phyloP scores from a whole-genome alignment of 768 basidiomycete species.

The Suillus cothurnatus region DNA sequence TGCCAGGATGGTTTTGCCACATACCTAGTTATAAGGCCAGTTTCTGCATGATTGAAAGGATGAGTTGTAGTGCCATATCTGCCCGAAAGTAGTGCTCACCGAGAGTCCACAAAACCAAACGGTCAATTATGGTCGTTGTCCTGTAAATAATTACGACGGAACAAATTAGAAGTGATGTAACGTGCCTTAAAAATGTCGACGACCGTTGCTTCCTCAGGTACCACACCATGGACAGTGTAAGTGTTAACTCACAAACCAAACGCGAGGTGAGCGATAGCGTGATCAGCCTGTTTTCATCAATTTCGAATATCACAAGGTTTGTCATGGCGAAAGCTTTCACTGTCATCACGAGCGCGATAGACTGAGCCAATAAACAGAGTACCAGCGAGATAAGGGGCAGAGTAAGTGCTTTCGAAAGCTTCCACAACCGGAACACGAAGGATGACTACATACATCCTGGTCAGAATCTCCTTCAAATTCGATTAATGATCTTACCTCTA shows the following conservation, averaged over 20 bases:
- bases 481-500: not conserved
- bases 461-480: not conserved
- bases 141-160: not conserved
- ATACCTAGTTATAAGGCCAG: slow-evolving; percentile 6
- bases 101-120: slow-evolving; percentile 7
- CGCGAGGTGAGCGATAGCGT: slow-evolving; percentile 1
- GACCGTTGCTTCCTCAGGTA: slow-evolving; percentile 5
- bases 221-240: not conserved
- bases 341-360: not conserved
- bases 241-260: slow-evolving; percentile 2
- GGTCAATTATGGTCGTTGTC: not conserved
- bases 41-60: not conserved
- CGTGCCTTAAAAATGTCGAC: not conserved
- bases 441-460: not conserved
- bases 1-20: not conserved
- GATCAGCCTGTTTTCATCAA: not conserved
- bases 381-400: slow-evolving; percentile 4
- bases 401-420: not conserved
- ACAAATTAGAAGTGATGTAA: not conserved
- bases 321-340: slow-evolving; percentile 1
- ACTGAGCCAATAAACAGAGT: not conserved
- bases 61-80: not conserved
- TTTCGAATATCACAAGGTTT: not conserved
- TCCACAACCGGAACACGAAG: slow-evolving; percentile 7
- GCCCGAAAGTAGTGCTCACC: not conserved